Base-by-base conservation (phyloP, 345 rosid species). In the Eucalyptus regnans region DNA sequence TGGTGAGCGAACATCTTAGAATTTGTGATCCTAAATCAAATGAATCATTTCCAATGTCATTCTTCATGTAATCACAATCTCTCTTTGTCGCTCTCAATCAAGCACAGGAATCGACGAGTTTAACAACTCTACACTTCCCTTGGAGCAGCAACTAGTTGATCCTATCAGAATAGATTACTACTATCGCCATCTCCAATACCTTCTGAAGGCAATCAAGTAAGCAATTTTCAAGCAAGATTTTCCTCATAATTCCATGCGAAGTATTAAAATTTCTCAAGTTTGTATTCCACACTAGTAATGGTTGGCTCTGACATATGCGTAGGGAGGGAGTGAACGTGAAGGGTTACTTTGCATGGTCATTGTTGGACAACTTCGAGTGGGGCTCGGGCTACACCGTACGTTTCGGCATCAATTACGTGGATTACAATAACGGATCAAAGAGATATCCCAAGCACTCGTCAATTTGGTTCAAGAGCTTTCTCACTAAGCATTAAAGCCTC, bases 271-370 rank as follows among this genome's bases (percentile, higher is more conserved):
- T 25, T 60, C 66, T 27, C 14, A 12, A 25, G 15, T 60, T 60
- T 60, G 29, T 60, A 60, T 27, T 25, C n/a, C 8, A 27, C 15
- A 27, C 7, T 6, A 60, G 14, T 60, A 11, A 60, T 27, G 31
- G n/a, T 79, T 16, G 43, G 46, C 48, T 79, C 85, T 44, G 8
- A 79, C 27, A 16, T 33, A 79, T 9, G 49, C 18, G 20, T 44
- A 88, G 91, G 83, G 79, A 92, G 62, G 90, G 91, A 1, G 93
- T 90, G 56, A 91, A 66, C 52, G 84, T 94, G 84, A 93, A 91
- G 89, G 96, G 95, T 37, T 93, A 91, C 90, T 94, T 89, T 84
- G 91, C 93, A 51, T 93, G 96, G 96, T 91, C 96, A 13, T 90
- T 56, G 62, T 56, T 56, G 29, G 62, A 56, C 62, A 56, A 56